phyloP scores from a whole-genome alignment of 176 grass and related monocot species.

The Lolium multiflorum region DNA sequence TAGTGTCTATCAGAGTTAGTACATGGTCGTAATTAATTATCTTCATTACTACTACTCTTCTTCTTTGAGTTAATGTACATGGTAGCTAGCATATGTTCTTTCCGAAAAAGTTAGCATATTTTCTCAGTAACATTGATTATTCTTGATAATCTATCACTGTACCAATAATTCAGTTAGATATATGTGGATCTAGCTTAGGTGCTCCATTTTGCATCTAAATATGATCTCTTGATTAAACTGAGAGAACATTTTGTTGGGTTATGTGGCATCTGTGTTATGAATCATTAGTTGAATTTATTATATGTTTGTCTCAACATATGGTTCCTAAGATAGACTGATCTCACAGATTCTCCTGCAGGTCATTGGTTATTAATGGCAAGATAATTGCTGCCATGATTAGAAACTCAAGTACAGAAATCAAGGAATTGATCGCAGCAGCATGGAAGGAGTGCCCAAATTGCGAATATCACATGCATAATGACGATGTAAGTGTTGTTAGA shows the following conservation, averaged over 20 bases:
- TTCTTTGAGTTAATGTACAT: no score
- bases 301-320: no score
- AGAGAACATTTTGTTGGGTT: not conserved
- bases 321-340: not conserved
- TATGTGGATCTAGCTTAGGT: not conserved
- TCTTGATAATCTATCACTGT: no score
- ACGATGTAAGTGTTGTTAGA: constrained; percentile 56
- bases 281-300: no score
- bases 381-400: constrained; percentile 59
- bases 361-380: constrained; percentile 64
- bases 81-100: no score
- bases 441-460: constrained; percentile 70
- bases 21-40: no score
- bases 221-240: not conserved
- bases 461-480: constrained; percentile 53
- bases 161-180: no score
- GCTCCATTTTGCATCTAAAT: not conserved
- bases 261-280: not conserved
- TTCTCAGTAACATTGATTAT: no score
- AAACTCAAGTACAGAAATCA: not conserved
- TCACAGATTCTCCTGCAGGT: constrained; percentile 47
- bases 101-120: no score
- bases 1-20: no score
- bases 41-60: no score
- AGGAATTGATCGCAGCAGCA: constrained; percentile 53